Base-by-base conservation (phyloP, 768 basidiomycete genomes). In the Lactifluus rugatus region DNA sequence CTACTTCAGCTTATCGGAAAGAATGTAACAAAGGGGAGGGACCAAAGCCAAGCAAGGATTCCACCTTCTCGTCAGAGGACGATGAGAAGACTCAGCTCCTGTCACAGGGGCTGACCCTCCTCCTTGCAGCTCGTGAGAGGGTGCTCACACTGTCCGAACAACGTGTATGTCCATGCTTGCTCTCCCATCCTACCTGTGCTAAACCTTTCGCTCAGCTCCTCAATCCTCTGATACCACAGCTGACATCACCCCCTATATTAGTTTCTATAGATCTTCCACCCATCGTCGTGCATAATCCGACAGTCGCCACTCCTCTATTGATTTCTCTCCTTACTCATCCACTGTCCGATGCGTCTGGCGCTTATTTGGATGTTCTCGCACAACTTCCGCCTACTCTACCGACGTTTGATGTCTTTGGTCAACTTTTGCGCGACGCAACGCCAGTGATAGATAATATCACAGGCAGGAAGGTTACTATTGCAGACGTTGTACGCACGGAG, bases 121-220 rank as follows among this genome's bases (percentile, higher is more conserved):
- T 90, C 28, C 74, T 89, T 16, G 76, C 79, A 37, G 86, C 84
- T 42, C 81, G 85, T 52, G 79, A 83, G 60, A 82, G 88, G 51
- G 85, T 84, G 25, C 78, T 90, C 44, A 84, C 81, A 36, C 78
- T 90, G 51, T 76, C 84, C 39, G 88, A 90, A 73, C 85, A 85
- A 75, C 81, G 87, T 56, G 84, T 87, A 67, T 55, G 78, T 45
- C 28, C 70, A 28, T 49, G 61, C 34, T 45, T 61, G 54, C 31
- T 46, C 45, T 46, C 45, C 32, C 48, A 42, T 23, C 8, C 41
- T 28, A 21, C 19, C 11, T 16, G 3, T 26, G 26, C 26, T 45
- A 11, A 55, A 32, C 19, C 44, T 1, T 46, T 49, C 25, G 5
- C 31, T 36, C 62, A 86, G 84, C 66, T 75, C 52, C 74, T 89